phyloP scores from a whole-genome alignment of 345 rosid species.

The Erodium maritimum region DNA sequence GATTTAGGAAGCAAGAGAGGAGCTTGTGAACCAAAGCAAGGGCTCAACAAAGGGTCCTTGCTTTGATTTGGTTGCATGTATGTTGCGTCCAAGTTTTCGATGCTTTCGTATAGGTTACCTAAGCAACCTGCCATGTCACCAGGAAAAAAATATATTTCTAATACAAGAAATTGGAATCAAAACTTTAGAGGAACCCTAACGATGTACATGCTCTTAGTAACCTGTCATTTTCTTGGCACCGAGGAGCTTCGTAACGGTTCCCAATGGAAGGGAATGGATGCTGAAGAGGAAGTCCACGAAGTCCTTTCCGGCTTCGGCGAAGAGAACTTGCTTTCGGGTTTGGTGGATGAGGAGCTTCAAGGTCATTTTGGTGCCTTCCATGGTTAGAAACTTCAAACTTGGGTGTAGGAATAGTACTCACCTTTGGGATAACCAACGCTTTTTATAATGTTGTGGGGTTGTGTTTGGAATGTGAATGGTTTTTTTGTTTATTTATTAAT shows the following conservation, averaged over 20 bases:
- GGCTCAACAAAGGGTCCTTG: slow-evolving; percentile 1
- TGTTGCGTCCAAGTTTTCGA: background rate
- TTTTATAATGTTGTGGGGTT: too few relatives aligned
- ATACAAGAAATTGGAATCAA: too few relatives aligned
- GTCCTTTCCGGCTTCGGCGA: slow-evolving; percentile 14
- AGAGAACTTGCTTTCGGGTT: slow-evolving; percentile 4
- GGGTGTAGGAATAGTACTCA: background rate
- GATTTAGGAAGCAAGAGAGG: background rate
- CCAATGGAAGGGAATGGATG: slow-evolving; percentile 14
- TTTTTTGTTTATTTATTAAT: too few relatives aligned
- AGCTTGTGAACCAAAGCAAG: background rate
- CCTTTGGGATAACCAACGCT: too few relatives aligned
- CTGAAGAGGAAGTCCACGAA: slow-evolving; percentile 12
- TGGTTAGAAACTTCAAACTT: slow-evolving; percentile 1
- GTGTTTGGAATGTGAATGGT: too few relatives aligned
- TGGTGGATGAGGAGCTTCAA: slow-evolving; percentile 8
- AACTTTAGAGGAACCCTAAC: too few relatives aligned
- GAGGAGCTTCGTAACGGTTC: slow-evolving; percentile 2
- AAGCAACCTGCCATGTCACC: slow-evolving; percentile 8
- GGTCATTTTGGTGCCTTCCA: background rate
- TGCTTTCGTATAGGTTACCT: slow-evolving; percentile 8
- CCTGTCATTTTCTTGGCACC: background rate
- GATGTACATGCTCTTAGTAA: too few relatives aligned
- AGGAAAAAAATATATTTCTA: too few relatives aligned
- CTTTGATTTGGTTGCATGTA: slow-evolving; percentile 2